Evolutionary conservation across 352 stramenopile genomes (phyloP).

Genomic region (Phytophthora kernoviae): DNA sequence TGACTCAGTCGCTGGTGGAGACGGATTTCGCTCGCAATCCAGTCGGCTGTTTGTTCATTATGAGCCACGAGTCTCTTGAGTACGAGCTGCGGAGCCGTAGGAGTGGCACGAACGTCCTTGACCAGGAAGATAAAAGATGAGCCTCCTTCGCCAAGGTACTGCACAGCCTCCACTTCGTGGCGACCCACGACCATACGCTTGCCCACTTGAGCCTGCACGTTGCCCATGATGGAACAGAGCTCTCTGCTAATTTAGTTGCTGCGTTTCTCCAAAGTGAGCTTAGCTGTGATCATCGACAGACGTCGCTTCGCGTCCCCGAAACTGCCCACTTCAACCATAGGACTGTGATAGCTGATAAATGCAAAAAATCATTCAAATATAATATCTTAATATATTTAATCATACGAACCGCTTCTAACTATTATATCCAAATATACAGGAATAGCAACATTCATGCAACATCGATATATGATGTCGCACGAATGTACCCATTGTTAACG

Average conservation of each 20-base stretch:
- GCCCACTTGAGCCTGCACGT: conserved; percentile 82
- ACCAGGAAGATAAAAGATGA: conserved; percentile 87
- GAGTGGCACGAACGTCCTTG: conserved; percentile 50
- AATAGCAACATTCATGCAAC: conserved; percentile 1
- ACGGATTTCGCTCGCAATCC: conserved; percentile 72
- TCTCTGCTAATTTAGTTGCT: conserved; percentile 1
- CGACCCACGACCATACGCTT: conserved; percentile 64
- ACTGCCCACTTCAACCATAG: conserved; percentile 17
- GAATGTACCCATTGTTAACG: conserved; percentile 3
- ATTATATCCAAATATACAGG: background rate
- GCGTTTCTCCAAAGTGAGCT: conserved; percentile 7
- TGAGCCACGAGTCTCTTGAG: conserved; percentile 79
- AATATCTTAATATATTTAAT: background rate
- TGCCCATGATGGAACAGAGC: conserved; percentile 47
- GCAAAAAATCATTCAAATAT: background rate
- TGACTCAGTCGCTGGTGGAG: conserved; percentile 77
- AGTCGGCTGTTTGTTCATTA: conserved; percentile 63
- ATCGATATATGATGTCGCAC: conserved; percentile 6
- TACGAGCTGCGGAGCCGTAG: conserved; percentile 48
- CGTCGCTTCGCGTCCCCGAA: conserved; percentile 35
- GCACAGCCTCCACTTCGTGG: conserved; percentile 69
- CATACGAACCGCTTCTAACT: too few species aligned
- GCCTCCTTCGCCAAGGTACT: conserved; percentile 79
- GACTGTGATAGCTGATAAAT: background rate
- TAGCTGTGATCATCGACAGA: background rate